Evolutionary conservation across 2,329 filamentous ascomycete genomes (phyloP), one percentile per base, ranked within the genome.

Genomic region (Aspergillus carbonarius): DNA sequence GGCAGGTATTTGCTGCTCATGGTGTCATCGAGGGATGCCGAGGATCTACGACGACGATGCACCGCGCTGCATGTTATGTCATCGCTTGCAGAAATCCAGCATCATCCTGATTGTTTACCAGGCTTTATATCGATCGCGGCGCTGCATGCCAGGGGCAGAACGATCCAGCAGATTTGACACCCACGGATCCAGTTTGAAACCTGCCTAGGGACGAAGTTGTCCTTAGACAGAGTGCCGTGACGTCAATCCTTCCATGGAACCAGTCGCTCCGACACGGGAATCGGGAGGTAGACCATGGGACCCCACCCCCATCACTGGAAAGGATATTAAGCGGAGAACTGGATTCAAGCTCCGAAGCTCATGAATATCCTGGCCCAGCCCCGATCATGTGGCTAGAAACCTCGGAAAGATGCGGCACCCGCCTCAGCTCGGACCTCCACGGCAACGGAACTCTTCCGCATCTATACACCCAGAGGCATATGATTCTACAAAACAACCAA

Each of bases 361-460:
- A 48, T 48, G 44, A 48, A 30, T 47, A 47, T 30, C 42, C 42
- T 27, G 15, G 42, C 17, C 9, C 15, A 47, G 23, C 23, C 18
- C 42, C 10, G 23, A 12, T 17, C n/a, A 20, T 27, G 7, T 27
- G 23, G 20, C 23, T 12, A n/a, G 6, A 12, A 25, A 53, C 42
- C 44, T 53, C 65, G 65, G 65, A 62, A 66, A 66, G 18, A 37
- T 40, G 62, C 65, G 65, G 65, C 60, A 67, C 63, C 52, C 35
- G 52, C 56, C 10, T 9, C 51, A 23, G 39, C 39, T 20, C 63
- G 63, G 62, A 52, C 62, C 58, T 60, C 40, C 15, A 20, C 6
- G 10, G 23, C 17, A 17, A 40, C 65, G 65, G 65, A 65, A 65
- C 23, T 1, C 15, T 65, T 64, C 64, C 64, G 63, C 55, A 9